Evolutionary conservation across 2,329 filamentous ascomycete genomes (phyloP).

Genomic region (Pseudogymnoascus verrucosus): DNA sequence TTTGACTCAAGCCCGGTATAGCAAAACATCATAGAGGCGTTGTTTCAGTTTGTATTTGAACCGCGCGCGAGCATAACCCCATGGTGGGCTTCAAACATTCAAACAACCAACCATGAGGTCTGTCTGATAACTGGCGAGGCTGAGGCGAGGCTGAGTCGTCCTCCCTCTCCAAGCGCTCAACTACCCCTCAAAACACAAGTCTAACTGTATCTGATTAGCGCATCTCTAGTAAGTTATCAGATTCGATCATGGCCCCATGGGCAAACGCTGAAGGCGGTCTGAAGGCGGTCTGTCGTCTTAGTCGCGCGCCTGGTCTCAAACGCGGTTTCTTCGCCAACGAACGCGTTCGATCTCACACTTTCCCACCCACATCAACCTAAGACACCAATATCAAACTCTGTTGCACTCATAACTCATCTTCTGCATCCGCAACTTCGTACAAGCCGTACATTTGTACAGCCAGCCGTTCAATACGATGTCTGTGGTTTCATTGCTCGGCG

Average conservation of each 20-base stretch:
- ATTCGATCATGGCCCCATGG: constrained; percentile 1
- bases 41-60: background rate
- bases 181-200: background rate
- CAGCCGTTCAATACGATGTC: constrained; percentile 58
- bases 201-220: constrained; percentile 4
- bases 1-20: background rate
- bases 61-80: background rate
- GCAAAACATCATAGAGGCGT: too few species aligned
- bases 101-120: background rate
- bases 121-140: background rate
- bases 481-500: constrained; percentile 89
- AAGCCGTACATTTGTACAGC: background rate
- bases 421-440: constrained; percentile 15
- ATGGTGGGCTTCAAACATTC: background rate
- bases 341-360: constrained; percentile 7
- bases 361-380: constrained; percentile 14
- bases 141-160: background rate
- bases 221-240: background rate
- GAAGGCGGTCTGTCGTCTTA: background rate
- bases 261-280: background rate
- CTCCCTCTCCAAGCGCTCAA: background rate
- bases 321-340: constrained; percentile 10
- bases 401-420: constrained; percentile 17
- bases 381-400: constrained; percentile 16
- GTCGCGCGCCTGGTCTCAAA: constrained; percentile 6